Percentiles rank a stretch among this genome's conserved stretches.
phyloP scores from a whole-genome alignment of 495 filamentous ascomycete species.

The Aspergillus cavernicola region DNA sequence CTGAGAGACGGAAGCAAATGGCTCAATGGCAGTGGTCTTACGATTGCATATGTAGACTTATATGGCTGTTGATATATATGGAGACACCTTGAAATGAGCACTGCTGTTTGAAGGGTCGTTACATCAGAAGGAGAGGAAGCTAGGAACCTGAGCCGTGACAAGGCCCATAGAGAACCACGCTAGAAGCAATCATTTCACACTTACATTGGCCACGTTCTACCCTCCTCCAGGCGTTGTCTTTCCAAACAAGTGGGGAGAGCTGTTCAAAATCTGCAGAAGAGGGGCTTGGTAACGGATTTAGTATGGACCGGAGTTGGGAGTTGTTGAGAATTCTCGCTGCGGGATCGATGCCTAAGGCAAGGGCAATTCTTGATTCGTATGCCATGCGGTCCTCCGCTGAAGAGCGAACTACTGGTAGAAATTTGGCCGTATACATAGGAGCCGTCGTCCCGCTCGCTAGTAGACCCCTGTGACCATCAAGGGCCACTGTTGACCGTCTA shows the following conservation, averaged over 20 bases:
- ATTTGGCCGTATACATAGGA: slow-evolving; percentile 67
- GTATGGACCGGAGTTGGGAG: slow-evolving; percentile 17
- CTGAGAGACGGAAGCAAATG: background rate
- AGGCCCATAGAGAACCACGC: background rate
- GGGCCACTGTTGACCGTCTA: slow-evolving; percentile 40
- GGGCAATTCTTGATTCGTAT: slow-evolving; percentile 73
- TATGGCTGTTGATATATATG: background rate
- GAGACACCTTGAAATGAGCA: background rate
- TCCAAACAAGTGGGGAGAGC: slow-evolving; percentile 47
- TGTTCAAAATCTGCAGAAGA: slow-evolving; percentile 32
- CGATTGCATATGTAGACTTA: background rate
- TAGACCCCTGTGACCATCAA: slow-evolving; percentile 60
- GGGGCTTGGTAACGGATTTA: slow-evolving; percentile 22
- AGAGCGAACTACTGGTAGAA: slow-evolving; percentile 49
- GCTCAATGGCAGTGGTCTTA: background rate
- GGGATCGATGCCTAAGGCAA: slow-evolving; percentile 79
- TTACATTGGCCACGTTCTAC: slow-evolving; percentile 47
- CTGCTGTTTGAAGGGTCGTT: background rate
- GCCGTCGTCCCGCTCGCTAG: slow-evolving; percentile 70
- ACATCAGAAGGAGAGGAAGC: background rate
- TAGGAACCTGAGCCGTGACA: too few species aligned
- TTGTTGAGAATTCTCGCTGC: slow-evolving; percentile 54
- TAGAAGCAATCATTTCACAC: slow-evolving; percentile 16
- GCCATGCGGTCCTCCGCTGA: slow-evolving; percentile 58
- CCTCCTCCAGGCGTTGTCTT: slow-evolving; percentile 57